Base-by-base conservation (phyloP, 768 basidiomycete genomes). In the Candolleomyces aberdarensis region DNA sequence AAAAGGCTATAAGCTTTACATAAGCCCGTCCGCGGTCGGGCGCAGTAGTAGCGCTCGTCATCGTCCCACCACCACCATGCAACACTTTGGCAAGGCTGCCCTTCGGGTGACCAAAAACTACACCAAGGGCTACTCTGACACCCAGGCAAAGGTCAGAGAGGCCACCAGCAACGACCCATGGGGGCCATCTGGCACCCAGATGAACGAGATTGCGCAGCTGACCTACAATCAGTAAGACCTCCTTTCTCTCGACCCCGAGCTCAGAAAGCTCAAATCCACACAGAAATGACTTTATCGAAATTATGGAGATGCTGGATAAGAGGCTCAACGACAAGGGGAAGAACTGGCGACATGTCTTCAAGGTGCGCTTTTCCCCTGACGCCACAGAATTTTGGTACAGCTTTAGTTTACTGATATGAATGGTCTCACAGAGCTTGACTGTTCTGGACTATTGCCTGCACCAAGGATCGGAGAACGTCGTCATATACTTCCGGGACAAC, bases 241-340 rank as follows among this genome's bases (percentile, higher is more conserved):
- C 26, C 26, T 26, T 26, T 26, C 20, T 41, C 32, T 48, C 46
- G 14, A 39, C 50, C 29, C 57, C 56, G 46, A 58, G 20, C 22
- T 39, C 26, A 53, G 15, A n/a, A 19, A 55, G 15, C 44, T 59
- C 22, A 36, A 57, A 56, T 47, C 43, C 31, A 15, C 17, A 56
- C 44, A 84, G 95, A 75, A 90, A 87, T 62, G 96, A 98, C 69
- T 99, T 99, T 72, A 94, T 98, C 13, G 97, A 99, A 77, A 93
- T 99, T 69, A 98, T 99, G 94, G 97, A 99, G 80, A 97, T 98
- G 94, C 83, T 99, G 53, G 97, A 98, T 76, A 98, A 99, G 76
- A 87, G 96, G 56, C 78, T 99, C 63, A 95, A 96, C 67, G 97
- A 99, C 79, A 98, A 97, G 81, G 97, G 97, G 41, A 98, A 98